Evolutionary conservation across 1,139 yeast species (phyloP), one percentile per base, ranked within the genome.

Genomic region (Geotrichum candidum): DNA sequence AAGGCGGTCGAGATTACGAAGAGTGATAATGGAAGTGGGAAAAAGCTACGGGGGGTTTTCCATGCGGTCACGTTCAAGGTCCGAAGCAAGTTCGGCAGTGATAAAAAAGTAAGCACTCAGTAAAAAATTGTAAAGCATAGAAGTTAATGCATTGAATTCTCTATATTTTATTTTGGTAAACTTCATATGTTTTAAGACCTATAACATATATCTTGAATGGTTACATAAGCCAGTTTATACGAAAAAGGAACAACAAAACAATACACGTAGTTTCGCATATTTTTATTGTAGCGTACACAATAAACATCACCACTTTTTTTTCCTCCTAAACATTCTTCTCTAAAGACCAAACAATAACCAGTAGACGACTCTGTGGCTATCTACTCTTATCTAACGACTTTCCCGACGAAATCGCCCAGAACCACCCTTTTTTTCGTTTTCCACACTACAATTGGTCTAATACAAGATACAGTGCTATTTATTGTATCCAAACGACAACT

Each of bases 41-140:
- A 13, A 35, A 60, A 60, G 50, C 46, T 60, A 29, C 56, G 53
- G 38, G 56, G 33, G n/a, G 53, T 60, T 25, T 38, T 60, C 23
- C 56, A 56, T 25, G 55, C 59, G 2, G 57, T 53, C 1, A 60
- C 48, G 35, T 29, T 15, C 46, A 46, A 51, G 27, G 57, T 60
- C 48, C 56, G 56, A 31, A 46, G 45, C 23, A 55, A 31, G 27
- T 48, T 54, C 13, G 38, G 38, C 46, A 18, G 38, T 18, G 57
- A 18, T 18, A 29, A 52, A 54, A 41, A 54, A 54, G 23, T 41
- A 41, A 41, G 13, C 22, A 15, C 7, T 45, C 27, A 53, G n/a
- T 7, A 22, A 53, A 27, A 9, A 27, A 10, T 27, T 13, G 15
- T 18, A 33, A 27, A 27, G 38, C 5, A 15, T 33, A 13, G 27